Base-by-base conservation (phyloP, 1,139 yeast genomes). In the Trichomonascaceae sp. region DNA sequence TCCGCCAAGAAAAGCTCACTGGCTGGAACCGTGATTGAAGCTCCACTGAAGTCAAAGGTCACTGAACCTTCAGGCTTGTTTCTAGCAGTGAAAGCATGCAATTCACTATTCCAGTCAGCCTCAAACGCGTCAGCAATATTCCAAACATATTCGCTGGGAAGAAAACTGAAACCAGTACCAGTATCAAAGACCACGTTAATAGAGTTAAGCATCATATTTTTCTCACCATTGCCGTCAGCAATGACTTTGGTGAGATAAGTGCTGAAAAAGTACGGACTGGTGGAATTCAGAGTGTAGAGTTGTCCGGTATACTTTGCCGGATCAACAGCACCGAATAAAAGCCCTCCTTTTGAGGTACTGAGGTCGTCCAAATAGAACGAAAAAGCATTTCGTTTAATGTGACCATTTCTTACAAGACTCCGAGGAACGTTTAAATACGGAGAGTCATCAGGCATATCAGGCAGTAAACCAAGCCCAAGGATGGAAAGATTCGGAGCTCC, bases 321-420 rank as follows among this genome's bases (percentile, higher is more conserved):
- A 66, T 83, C 87, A 9, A 81, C 70, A 5, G 83, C 87, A 8
- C 87, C 87, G 65, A 83, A 80, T 51, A 82, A 67, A 27, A 83
- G 61, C 17, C 72, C 63, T 1, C 87, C 87, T 1, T 70, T 55
- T n/a, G 66, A 58, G 1, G 78, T 66, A 15, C 68, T 69, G 36
- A 70, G 60, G 46, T 73, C 69, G 55, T 75, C 72, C 58, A 82
- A 73, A 63, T 74, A 82, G 55, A 82, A 67, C 7, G 85, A 80
- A 67, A 79, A 82, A 10, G 79, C 79, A 45, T 65, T 70, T 53
- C 72, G 71, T 50, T 70, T 62, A 60, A 80, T 79, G 50, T 69
- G 55, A 0, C 84, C 84, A 57, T 74, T 74, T 50, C 70, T 65
- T 61, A 71, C 74, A 68, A 82, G 68, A 53, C 70, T 71, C 46